Conservation (phyloP, 2,329 filamentous ascomycete genomes). For the Fusarium austroafricanum region DNA sequence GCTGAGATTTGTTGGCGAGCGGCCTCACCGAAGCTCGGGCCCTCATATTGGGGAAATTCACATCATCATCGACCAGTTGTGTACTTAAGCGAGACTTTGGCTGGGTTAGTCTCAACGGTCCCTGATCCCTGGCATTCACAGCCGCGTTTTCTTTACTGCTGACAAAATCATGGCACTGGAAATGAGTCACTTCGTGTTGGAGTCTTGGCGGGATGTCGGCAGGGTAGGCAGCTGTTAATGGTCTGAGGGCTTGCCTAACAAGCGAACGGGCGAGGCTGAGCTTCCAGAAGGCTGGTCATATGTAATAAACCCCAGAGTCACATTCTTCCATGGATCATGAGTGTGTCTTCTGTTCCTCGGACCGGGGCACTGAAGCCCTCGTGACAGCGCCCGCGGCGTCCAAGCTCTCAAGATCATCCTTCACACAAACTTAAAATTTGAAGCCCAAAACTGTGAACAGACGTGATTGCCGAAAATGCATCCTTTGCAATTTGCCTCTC, state of each 20-base stretch:
- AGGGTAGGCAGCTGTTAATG: neutral
- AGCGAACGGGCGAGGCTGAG: slow-evolving; percentile 26
- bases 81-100: slow-evolving; percentile 22
- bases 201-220: slow-evolving; percentile 14
- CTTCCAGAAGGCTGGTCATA: slow-evolving; percentile 15
- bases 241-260: neutral
- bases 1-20: slow-evolving; percentile 3
- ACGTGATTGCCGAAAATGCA: neutral
- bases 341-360: neutral
- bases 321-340: neutral
- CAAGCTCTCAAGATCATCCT: slow-evolving; percentile 2
- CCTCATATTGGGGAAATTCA: slow-evolving; percentile 2
- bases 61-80: slow-evolving; percentile 11
- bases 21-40: slow-evolving; percentile 25
- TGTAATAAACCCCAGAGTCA: slow-evolving; percentile 1
- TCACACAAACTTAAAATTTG: neutral
- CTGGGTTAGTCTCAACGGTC: slow-evolving; percentile 18
- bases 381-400: slow-evolving; percentile 13
- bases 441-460: neutral
- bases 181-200: slow-evolving; percentile 31
- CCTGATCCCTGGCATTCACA: slow-evolving; percentile 21
- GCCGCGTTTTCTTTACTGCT: slow-evolving; percentile 2
- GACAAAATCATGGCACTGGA: slow-evolving; percentile 26
- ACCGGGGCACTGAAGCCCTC: slow-evolving; percentile 6
- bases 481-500: slow-evolving; percentile 19